Percentiles rank a stretch among this genome's conserved stretches.
phyloP scores from a whole-genome alignment of 148 eudicot genomes.

The Silene conica region DNA sequence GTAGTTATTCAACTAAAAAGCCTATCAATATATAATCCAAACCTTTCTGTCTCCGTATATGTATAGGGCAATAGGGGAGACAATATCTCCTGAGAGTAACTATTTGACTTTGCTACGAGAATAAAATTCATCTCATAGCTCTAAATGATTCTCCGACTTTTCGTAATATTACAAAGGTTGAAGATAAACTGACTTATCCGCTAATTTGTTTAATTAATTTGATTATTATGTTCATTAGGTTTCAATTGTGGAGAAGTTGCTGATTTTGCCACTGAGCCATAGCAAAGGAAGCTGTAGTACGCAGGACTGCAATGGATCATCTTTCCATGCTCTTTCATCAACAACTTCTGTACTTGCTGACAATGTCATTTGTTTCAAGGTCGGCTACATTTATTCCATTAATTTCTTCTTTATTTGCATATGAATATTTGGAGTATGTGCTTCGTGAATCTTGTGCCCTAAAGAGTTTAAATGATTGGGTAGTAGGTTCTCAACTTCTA shows the following conservation, averaged over 20 bases:
- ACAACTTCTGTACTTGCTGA: slow-evolving; percentile 81
- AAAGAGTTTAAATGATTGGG: too few relatives aligned
- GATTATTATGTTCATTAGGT: slow-evolving; percentile 38
- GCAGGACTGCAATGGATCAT: slow-evolving; percentile 92
- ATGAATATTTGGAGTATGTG: background rate
- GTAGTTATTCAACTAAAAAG: background rate
- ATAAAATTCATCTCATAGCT: background rate
- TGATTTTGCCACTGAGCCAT: slow-evolving; percentile 78
- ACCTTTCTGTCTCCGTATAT: background rate
- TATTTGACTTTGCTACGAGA: background rate
- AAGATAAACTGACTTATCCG: background rate
- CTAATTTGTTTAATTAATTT: background rate
- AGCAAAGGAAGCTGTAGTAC: slow-evolving; percentile 97
- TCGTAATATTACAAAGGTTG: background rate
- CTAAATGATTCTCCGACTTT: background rate
- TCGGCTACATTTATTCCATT: slow-evolving; percentile 20
- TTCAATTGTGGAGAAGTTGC: slow-evolving; percentile 99
- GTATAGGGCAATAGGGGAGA: background rate
- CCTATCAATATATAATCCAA: background rate
- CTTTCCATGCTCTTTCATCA: slow-evolving; percentile 99
- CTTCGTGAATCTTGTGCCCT: background rate
- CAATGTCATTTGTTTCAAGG: slow-evolving; percentile 97
- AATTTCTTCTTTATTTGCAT: background rate
- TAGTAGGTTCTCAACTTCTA: too few relatives aligned
- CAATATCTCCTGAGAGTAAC: background rate